Conservation (phyloP, 2,329 filamentous ascomycete genomes). For the Beauveria sp. region DNA sequence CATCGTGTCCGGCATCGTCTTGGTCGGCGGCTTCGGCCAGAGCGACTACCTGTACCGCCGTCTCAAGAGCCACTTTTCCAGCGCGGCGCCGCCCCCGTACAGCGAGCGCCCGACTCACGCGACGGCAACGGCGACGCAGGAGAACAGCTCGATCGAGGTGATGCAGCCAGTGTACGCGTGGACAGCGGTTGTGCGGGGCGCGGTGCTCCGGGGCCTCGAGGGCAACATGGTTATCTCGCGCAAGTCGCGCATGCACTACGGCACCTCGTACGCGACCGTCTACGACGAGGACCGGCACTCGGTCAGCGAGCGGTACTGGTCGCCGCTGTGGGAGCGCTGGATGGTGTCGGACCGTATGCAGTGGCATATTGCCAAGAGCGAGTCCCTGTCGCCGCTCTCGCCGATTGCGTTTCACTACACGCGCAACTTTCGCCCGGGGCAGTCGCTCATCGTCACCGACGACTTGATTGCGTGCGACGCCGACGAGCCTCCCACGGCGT, state of each 20-base stretch:
- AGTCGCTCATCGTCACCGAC: constrained; percentile 70
- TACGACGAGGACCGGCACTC: constrained; percentile 71
- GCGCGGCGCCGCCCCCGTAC: constrained; percentile 51
- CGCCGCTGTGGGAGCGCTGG: constrained; percentile 71
- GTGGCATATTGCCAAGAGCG: constrained; percentile 78
- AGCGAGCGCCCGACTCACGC: constrained; percentile 64
- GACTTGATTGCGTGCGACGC: constrained; percentile 70
- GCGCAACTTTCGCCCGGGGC: constrained; percentile 71
- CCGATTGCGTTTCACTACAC: constrained; percentile 82
- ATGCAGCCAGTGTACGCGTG: constrained; percentile 78
- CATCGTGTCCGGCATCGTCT: constrained; percentile 64
- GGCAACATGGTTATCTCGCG: constrained; percentile 72
- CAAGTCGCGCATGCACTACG: constrained; percentile 69
- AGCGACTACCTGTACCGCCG: constrained; percentile 67
- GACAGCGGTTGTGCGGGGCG: constrained; percentile 73
- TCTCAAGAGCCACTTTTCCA: constrained; percentile 61
- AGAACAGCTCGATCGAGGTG: constrained; percentile 59
- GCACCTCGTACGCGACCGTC: constrained; percentile 72
- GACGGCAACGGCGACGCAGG: constrained; percentile 35
- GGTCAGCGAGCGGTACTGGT: constrained; percentile 69
- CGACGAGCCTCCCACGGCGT: constrained; percentile 55
- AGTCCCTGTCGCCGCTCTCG: constrained; percentile 63
- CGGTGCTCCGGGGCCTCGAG: constrained; percentile 66
- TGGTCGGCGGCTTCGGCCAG: constrained; percentile 77
- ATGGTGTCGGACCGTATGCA: constrained; percentile 80